These are phyloP conservation scores for Mortierella sp. DNA, from an alignment of 371 early-diverging fungal species.

Conservation along the genomic window DNA sequence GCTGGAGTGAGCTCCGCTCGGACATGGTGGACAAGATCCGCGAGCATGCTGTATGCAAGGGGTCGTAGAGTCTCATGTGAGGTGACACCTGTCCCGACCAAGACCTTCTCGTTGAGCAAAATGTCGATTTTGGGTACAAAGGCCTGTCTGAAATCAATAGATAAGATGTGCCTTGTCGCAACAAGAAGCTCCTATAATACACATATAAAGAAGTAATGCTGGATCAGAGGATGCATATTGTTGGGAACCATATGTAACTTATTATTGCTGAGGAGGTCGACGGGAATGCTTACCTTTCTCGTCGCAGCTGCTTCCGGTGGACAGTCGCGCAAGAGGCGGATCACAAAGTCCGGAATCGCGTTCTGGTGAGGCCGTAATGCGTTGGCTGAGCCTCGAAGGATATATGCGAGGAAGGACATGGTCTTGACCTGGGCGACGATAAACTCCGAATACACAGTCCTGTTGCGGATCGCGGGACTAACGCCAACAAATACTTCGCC, in stretches of 20 bases:
- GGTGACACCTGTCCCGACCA: slow-evolving; percentile 94
- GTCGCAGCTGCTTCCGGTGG: slow-evolving; percentile 95
- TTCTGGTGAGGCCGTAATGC: slow-evolving; percentile 80
- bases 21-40: slow-evolving; percentile 96
- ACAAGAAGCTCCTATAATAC: slow-evolving; percentile 88
- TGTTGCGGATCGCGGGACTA: slow-evolving; percentile 79
- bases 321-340: slow-evolving; percentile 90
- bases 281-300: slow-evolving; percentile 77
- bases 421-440: slow-evolving; percentile 94
- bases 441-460: slow-evolving; percentile 82
- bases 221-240: no score
- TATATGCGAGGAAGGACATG: slow-evolving; percentile 96
- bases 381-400: slow-evolving; percentile 82
- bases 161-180: slow-evolving; percentile 94
- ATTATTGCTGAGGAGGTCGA: no score
- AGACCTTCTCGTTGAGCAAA: slow-evolving; percentile 89
- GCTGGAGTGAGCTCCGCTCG: slow-evolving; percentile 82
- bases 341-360: slow-evolving; percentile 88
- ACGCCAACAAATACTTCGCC: slow-evolving; percentile 86
- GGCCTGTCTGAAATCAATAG: slow-evolving; percentile 87
- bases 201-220: no score
- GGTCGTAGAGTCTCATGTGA: slow-evolving; percentile 92
- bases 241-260: no score
- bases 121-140: slow-evolving; percentile 91
- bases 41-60: slow-evolving; percentile 93